Evolutionary conservation across 805 yeast species (phyloP).

Genomic region (Jamesozyma spencerorum): DNA sequence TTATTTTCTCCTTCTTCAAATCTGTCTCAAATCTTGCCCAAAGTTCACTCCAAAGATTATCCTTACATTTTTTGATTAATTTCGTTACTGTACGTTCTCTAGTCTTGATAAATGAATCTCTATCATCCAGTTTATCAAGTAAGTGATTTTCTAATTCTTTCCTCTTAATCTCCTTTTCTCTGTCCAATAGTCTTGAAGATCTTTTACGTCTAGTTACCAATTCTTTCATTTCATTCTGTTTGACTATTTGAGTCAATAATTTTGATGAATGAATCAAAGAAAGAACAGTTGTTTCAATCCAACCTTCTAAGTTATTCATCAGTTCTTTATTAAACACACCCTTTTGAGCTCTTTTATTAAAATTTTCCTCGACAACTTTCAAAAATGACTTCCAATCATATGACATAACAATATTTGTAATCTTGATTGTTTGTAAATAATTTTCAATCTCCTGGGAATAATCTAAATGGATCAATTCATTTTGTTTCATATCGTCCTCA

Average conservation of each 20-base stretch:
- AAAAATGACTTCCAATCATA: conserved; percentile 22
- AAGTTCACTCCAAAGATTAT: conserved; percentile 22
- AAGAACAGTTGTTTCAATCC: conserved; percentile 1
- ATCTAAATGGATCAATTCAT: conserved; percentile 24
- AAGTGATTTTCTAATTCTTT: conserved; percentile 36
- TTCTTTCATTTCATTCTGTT: conserved; percentile 54
- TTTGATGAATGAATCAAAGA: conserved; percentile 23
- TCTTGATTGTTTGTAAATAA: conserved; percentile 19
- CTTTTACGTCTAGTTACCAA: conserved; percentile 61
- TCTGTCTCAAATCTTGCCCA: conserved; percentile 28
- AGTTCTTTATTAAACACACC: background rate
- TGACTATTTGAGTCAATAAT: conserved; percentile 37
- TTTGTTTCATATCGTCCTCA: conserved; percentile 10
- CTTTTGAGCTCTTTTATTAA: background rate
- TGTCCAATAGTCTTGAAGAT: conserved; percentile 64
- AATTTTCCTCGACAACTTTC: conserved; percentile 7
- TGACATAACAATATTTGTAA: conserved; percentile 18
- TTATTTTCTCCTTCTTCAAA: conserved; percentile 15
- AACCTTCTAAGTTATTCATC: background rate
- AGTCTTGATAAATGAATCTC: conserved; percentile 22
- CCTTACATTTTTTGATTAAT: conserved; percentile 21
- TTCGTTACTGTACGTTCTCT: conserved; percentile 20
- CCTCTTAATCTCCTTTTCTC: conserved; percentile 46
- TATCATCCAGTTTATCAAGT: conserved; percentile 30
- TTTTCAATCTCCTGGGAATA: conserved; percentile 24